Percentiles rank a stretch among this genome's conserved stretches.
Evolutionary conservation across 257 asterid species (phyloP).

Genomic region (Cordia subcordata): DNA sequence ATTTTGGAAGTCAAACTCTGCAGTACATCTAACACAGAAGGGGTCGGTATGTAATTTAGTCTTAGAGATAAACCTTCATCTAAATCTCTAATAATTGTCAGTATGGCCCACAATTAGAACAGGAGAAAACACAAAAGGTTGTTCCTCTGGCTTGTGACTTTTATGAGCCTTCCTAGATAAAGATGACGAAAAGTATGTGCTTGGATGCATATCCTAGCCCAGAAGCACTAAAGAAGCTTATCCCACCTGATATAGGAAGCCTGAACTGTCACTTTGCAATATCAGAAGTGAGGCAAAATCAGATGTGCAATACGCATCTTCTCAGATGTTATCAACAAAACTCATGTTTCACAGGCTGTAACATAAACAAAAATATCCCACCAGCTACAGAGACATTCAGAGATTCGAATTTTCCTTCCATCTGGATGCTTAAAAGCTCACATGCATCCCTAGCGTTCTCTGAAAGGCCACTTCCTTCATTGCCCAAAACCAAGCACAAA

Average conservation of each 20-base stretch:
- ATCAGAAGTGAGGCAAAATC: not conserved
- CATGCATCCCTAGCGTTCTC: conserved; percentile 39
- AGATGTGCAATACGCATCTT: not conserved
- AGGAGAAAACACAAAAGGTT: no score
- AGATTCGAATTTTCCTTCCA: conserved; percentile 86
- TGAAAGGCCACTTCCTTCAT: conserved; percentile 92
- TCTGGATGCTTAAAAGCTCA: conserved; percentile 79
- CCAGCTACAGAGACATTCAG: conserved; percentile 97
- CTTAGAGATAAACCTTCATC: no score
- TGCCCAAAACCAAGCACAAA: conserved; percentile 76
- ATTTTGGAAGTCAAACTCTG: no score
- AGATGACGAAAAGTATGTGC: not conserved
- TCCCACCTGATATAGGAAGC: not conserved
- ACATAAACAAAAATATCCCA: conserved; percentile 84
- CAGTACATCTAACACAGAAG: no score
- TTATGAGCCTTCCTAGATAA: not conserved
- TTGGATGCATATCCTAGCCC: not conserved
- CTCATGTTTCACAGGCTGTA: conserved; percentile 42
- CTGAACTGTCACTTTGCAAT: not conserved
- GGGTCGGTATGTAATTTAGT: no score
- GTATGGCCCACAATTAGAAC: no score
- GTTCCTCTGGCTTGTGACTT: not conserved
- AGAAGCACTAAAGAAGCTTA: not conserved
- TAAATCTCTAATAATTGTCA: no score
- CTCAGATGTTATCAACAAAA: conserved; percentile 8